A percentile compares a stretch with the other conserved stretches of the same genome.
Evolutionary conservation across 2,329 filamentous ascomycete genomes (phyloP).

Genomic region (Mycosphaerella arachidis): DNA sequence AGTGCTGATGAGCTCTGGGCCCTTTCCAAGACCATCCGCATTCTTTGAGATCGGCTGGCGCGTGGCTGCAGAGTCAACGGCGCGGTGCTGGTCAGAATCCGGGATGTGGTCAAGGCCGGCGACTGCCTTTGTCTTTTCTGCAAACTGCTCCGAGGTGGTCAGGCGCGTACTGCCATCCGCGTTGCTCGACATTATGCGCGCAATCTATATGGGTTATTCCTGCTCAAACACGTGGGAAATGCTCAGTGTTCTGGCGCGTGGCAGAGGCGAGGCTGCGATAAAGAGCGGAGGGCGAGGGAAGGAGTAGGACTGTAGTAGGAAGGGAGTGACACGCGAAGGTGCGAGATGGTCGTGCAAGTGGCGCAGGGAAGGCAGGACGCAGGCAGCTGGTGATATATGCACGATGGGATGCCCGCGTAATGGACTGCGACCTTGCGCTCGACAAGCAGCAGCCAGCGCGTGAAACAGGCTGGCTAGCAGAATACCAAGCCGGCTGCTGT

Average conservation of each 20-base stretch:
- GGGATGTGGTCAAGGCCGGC: slow-evolving; percentile 11
- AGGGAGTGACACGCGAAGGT: slow-evolving; percentile 1
- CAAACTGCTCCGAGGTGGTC: not conserved
- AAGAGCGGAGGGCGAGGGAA: not conserved
- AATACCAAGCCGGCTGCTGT: not conserved
- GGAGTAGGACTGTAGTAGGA: not conserved
- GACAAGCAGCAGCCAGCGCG: not conserved
- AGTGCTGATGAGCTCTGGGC: slow-evolving; percentile 43
- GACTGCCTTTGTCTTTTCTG: not conserved
- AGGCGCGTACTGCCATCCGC: not conserved
- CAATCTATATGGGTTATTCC: not conserved
- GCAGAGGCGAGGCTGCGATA: not conserved
- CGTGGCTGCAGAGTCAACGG: slow-evolving; percentile 8
- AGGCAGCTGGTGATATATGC: not conserved
- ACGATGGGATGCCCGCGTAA: not conserved
- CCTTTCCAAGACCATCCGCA: slow-evolving; percentile 37
- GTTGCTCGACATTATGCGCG: not conserved
- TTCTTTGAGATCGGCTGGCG: slow-evolving; percentile 13
- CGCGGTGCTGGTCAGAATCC: slow-evolving; percentile 7
- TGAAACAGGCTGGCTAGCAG: not conserved
- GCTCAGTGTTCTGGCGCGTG: not conserved
- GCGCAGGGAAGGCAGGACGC: not conserved
- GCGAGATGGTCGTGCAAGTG: not conserved
- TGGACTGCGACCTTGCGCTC: not conserved
- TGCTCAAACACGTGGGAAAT: not conserved